Conservation (phyloP, 2,329 filamentous ascomycete species). For the Pseudogymnoascus sp. region DNA sequence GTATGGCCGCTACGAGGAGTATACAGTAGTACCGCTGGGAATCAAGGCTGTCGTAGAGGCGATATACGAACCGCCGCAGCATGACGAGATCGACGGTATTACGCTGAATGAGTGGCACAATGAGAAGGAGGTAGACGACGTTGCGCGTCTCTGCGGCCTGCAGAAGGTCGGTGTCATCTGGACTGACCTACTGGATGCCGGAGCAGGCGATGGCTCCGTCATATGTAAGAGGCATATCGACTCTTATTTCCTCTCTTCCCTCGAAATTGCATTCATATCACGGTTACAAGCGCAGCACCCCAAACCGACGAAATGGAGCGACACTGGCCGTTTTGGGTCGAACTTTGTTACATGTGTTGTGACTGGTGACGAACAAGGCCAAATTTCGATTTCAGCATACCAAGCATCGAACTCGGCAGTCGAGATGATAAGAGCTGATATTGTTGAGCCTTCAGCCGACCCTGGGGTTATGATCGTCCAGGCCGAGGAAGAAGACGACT, state of each 20-base stretch:
- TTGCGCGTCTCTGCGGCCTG: constrained; percentile 76
- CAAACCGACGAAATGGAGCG: constrained; percentile 92
- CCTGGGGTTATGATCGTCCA: constrained; percentile 91
- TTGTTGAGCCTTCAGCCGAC: constrained; percentile 90
- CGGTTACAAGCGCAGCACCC: constrained; percentile 82
- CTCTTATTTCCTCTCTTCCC: constrained; percentile 81
- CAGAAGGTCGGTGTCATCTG: constrained; percentile 89
- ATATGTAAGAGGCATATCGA: constrained; percentile 93
- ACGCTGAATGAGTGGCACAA: constrained; percentile 79
- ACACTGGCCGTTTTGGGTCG: constrained; percentile 86
- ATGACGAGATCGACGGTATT: constrained; percentile 81
- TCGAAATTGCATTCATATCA: constrained; percentile 84
- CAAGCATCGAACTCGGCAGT: constrained; percentile 93
- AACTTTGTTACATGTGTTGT: constrained; percentile 96
- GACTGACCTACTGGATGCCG: constrained; percentile 81
- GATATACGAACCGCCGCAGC: constrained; percentile 91
- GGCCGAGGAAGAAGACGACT: constrained; percentile 79
- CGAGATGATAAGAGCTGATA: constrained; percentile 93
- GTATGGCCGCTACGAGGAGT: constrained; percentile 86
- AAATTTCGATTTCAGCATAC: constrained; percentile 84
- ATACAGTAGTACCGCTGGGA: constrained; percentile 84
- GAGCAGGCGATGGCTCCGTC: constrained; percentile 73
- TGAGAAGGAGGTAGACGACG: constrained; percentile 69
- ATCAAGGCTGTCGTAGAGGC: constrained; percentile 94
- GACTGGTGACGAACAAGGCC: constrained; percentile 82